A percentile compares a stretch with the other conserved stretches of the same genome.
Conservation (phyloP, 2,329 filamentous ascomycete genomes). For the Colletotrichum sidae region DNA sequence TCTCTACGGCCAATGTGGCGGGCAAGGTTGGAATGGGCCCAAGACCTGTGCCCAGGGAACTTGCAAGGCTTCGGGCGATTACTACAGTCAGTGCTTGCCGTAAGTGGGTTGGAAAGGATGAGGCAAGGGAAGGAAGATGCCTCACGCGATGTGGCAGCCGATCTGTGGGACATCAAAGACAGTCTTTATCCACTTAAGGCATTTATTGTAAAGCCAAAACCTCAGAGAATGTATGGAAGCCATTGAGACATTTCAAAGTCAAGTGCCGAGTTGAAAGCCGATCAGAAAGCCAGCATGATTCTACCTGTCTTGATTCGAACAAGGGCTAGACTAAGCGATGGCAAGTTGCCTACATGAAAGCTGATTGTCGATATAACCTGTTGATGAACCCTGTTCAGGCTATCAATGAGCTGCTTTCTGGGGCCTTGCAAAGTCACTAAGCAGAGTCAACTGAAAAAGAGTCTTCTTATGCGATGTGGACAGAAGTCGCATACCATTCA, state of each 20-base stretch:
- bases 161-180: background rate
- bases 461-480: background rate
- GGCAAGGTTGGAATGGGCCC: constrained; percentile 42
- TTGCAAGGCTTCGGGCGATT: constrained; percentile 43
- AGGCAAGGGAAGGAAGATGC: no score
- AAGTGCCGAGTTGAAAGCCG: background rate
- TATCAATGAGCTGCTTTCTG: background rate
- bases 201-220: background rate
- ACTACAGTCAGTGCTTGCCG: constrained; percentile 45
- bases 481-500: background rate
- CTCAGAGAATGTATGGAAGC: background rate
- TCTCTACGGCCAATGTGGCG: constrained; percentile 43
- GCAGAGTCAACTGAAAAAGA: background rate
- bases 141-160: no score
- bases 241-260: background rate
- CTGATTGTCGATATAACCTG: background rate
- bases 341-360: background rate
- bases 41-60: constrained; percentile 43
- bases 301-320: background rate
- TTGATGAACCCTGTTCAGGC: background rate
- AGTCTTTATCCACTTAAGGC: background rate
- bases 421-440: background rate
- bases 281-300: background rate
- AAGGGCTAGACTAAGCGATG: background rate
- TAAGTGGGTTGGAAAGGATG: background rate